Percentiles rank a stretch among this genome's conserved stretches.
These are phyloP conservation scores for Alternaria solani DNA, from an alignment of 2,329 filamentous ascomycete species.

Conservation along the genomic window DNA sequence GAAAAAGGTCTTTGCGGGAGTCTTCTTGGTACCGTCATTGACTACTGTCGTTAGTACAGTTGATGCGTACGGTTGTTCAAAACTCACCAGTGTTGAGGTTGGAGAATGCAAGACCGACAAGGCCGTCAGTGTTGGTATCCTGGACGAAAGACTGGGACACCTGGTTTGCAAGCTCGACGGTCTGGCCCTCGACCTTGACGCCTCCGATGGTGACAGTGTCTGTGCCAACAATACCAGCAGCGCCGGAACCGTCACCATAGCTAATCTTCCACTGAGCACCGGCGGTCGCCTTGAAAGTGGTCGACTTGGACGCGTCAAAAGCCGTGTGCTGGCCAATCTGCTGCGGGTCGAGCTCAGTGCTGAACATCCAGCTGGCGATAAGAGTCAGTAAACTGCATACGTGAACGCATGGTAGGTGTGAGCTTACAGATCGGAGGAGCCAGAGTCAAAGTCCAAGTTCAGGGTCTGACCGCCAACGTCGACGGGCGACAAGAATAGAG, in stretches of 20 bases:
- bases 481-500: conserved; percentile 74
- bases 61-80: conserved; percentile 48
- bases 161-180: conserved; percentile 70
- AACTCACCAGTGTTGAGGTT: conserved; percentile 64
- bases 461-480: conserved; percentile 73
- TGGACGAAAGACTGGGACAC: conserved; percentile 67
- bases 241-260: conserved; percentile 74
- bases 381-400: conserved; percentile 17
- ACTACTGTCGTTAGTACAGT: conserved; percentile 22
- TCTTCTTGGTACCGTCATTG: conserved; percentile 61
- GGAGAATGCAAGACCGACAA: conserved; percentile 73
- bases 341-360: conserved; percentile 61
- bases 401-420: not conserved
- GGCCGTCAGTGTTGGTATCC: conserved; percentile 70
- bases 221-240: conserved; percentile 70
- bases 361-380: conserved; percentile 70
- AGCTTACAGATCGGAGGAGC: conserved; percentile 72
- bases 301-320: conserved; percentile 63
- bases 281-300: conserved; percentile 58
- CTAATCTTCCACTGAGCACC: conserved; percentile 67
- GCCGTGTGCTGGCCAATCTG: conserved; percentile 62
- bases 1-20: conserved; percentile 75
- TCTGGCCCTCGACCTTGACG: conserved; percentile 66
- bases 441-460: conserved; percentile 78
- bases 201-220: conserved; percentile 74